A percentile compares a stretch with the other conserved stretches of the same genome.
These are phyloP conservation scores for Erodium chrysanthum DNA, from an alignment of 441 rosid genomes.

Conservation along the genomic window DNA sequence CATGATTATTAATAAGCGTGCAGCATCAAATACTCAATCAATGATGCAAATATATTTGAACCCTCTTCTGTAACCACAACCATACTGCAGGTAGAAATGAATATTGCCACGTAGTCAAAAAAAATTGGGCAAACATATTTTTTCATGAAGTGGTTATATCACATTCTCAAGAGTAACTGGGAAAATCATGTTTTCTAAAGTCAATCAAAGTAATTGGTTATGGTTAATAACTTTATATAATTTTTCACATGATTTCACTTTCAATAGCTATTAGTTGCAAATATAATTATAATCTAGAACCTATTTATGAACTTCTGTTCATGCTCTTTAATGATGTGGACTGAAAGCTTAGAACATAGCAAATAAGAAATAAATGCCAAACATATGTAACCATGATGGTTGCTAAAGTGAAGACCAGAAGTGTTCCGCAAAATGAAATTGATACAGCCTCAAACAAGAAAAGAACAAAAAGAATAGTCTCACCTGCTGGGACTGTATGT, in stretches of 20 bases:
- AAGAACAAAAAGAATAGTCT: not conserved
- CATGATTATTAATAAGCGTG: not conserved
- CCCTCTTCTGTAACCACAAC: not conserved
- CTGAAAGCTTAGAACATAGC: not conserved
- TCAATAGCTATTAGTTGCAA: not conserved
- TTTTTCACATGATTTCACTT: not conserved
- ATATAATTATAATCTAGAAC: not conserved
- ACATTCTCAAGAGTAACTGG: not conserved
- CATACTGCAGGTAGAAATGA: no score
- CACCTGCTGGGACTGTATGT: conserved; percentile 96
- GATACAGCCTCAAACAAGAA: not conserved
- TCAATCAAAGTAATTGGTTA: not conserved
- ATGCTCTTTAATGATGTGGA: not conserved
- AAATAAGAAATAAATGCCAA: not conserved
- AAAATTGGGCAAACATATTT: not conserved
- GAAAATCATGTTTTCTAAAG: not conserved
- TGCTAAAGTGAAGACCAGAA: conserved; percentile 6
- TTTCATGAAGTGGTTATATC: not conserved
- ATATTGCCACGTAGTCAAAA: no score
- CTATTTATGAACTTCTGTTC: not conserved
- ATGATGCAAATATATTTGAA: not conserved
- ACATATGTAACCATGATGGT: not conserved
- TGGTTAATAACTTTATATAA: not conserved
- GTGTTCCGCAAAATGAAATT: not conserved
- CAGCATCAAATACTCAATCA: not conserved